Percentiles rank a stretch among this genome's conserved stretches.
Evolutionary conservation across 352 stramenopile genomes (phyloP).

Genomic region (Globisporangium middletonii): DNA sequence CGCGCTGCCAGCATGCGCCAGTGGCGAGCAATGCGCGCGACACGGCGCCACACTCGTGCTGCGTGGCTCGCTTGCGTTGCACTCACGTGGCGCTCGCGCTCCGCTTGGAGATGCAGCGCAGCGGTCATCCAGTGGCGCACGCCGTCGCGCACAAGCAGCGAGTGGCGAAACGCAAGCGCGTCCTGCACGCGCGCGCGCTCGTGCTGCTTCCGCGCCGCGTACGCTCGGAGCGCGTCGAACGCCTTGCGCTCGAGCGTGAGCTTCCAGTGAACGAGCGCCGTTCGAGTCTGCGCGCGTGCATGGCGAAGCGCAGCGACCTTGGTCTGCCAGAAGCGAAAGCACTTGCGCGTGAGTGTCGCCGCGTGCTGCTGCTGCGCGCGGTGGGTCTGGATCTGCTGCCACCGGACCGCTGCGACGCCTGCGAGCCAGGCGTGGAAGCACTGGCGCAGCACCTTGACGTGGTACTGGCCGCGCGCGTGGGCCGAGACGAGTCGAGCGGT

Average conservation of each 20-base stretch:
- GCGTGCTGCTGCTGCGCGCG: too few species aligned
- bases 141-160: slow-evolving; percentile 12
- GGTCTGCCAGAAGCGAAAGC: background rate
- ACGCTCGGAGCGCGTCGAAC: slow-evolving; percentile 6
- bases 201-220: slow-evolving; percentile 1
- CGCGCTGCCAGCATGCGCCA: slow-evolving; percentile 10
- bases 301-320: slow-evolving; percentile 3
- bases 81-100: slow-evolving; percentile 9
- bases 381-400: too few species aligned
- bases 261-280: slow-evolving; percentile 18
- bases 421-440: too few species aligned
- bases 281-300: slow-evolving; percentile 8
- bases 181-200: slow-evolving; percentile 14
- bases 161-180: slow-evolving; percentile 16
- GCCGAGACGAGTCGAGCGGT: slow-evolving; percentile 9
- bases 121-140: slow-evolving; percentile 16
- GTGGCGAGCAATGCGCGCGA: slow-evolving; percentile 15
- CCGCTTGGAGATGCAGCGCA: slow-evolving; percentile 9
- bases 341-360: too few species aligned
- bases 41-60: slow-evolving; percentile 12
- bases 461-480: slow-evolving; percentile 1
- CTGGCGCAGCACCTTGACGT: too few species aligned
- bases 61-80: slow-evolving; percentile 7
- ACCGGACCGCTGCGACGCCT: too few species aligned
- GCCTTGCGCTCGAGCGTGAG: slow-evolving; percentile 11